These are phyloP conservation scores for Amanita polypyramis DNA, from an alignment of 768 basidiomycete species.

Conservation along the genomic window DNA sequence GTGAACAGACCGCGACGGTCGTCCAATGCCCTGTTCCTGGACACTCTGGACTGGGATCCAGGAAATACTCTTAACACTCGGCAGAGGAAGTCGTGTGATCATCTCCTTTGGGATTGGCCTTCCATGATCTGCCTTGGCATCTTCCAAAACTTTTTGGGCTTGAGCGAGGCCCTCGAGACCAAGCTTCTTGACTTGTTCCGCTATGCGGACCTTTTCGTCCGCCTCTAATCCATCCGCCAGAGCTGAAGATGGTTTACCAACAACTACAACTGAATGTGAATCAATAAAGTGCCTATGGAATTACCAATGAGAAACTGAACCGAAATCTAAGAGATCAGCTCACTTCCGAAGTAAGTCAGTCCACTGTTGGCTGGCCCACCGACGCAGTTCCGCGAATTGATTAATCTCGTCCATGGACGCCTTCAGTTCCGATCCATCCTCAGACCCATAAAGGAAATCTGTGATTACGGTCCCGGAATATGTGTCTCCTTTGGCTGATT, in stretches of 20 bases:
- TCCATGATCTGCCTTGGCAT: conserved; percentile 82
- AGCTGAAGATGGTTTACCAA: conserved; percentile 81
- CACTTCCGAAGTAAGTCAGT: conserved; percentile 63
- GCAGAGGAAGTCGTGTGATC: conserved; percentile 81
- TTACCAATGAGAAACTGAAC: neutral
- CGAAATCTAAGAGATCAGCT: conserved; percentile 11
- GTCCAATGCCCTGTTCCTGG: conserved; percentile 51
- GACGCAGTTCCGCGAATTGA: conserved; percentile 53
- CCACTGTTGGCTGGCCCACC: conserved; percentile 77
- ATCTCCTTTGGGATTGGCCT: conserved; percentile 72
- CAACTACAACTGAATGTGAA: conserved; percentile 59
- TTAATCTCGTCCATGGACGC: conserved; percentile 70
- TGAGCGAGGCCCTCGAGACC: conserved; percentile 75
- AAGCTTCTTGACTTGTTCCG: conserved; percentile 53
- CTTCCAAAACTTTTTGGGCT: conserved; percentile 57
- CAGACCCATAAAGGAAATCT: conserved; percentile 80
- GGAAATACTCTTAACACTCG: conserved; percentile 79
- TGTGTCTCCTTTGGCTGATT: conserved; percentile 73
- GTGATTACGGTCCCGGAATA: conserved; percentile 67
- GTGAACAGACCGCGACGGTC: conserved; percentile 19
- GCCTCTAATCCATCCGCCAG: conserved; percentile 74
- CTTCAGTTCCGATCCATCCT: conserved; percentile 71
- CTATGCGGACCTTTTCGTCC: conserved; percentile 71
- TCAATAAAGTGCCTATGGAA: conserved; percentile 65
- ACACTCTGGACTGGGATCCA: conserved; percentile 74